These are phyloP conservation scores for Pelargonium nanum DNA, from an alignment of 345 rosid genomes.

Conservation along the genomic window DNA sequence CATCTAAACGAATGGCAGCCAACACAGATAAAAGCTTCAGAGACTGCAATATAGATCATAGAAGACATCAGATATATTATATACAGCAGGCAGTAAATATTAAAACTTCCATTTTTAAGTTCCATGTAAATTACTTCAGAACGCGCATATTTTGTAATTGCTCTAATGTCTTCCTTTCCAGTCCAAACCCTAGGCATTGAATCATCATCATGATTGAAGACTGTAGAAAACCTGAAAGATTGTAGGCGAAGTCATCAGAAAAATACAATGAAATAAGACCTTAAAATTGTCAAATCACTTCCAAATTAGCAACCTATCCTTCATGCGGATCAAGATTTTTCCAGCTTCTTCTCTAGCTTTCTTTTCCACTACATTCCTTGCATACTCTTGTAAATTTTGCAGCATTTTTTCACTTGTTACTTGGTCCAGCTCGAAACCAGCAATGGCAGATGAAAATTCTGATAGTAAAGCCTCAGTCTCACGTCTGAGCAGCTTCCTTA, in stretches of 20 bases:
- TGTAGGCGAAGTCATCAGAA: not conserved
- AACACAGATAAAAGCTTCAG: conserved; percentile 70
- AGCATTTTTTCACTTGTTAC: conserved; percentile 41
- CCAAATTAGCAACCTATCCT: conserved; percentile 43
- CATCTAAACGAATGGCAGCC: conserved; percentile 66
- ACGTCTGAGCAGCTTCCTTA: conserved; percentile 48
- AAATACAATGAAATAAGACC: conserved; percentile 8
- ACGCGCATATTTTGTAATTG: conserved; percentile 74
- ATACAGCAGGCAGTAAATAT: conserved; percentile 1
- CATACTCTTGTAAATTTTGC: conserved; percentile 38
- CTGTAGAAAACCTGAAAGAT: conserved; percentile 51
- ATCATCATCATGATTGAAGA: conserved; percentile 78
- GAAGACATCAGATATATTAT: conserved; percentile 9
- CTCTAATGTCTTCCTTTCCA: conserved; percentile 85
- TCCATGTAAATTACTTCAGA: conserved; percentile 33
- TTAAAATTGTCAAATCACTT: conserved; percentile 6
- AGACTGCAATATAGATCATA: conserved; percentile 29
- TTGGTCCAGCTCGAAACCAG: conserved; percentile 66
- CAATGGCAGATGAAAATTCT: conserved; percentile 50
- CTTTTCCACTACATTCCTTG: conserved; percentile 60
- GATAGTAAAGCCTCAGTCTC: conserved; percentile 54
- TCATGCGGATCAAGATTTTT: conserved; percentile 60
- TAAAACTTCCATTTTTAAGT: conserved; percentile 11
- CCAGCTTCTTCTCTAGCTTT: conserved; percentile 80
- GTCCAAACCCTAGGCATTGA: conserved; percentile 98